Percentiles rank a stretch among this genome's conserved stretches.
Evolutionary conservation across 352 stramenopile species (phyloP).

Genomic region (Phytophthora kernoviae): DNA sequence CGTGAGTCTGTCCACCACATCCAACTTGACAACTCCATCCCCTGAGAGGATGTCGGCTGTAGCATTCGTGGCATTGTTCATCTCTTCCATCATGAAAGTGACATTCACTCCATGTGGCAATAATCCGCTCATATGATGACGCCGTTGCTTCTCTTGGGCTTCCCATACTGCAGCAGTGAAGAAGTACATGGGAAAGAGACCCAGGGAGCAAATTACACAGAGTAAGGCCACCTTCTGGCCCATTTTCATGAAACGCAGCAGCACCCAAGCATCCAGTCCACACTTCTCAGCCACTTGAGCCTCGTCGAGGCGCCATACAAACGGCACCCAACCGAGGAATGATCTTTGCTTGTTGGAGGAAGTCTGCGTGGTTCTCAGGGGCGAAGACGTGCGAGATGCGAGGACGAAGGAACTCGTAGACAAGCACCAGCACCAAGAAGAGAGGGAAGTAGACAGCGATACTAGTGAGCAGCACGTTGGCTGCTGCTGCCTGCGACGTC

Average conservation of each 20-base stretch:
- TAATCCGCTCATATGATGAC: constrained; percentile 28
- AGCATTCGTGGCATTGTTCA: constrained; percentile 15
- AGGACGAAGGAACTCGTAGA: constrained; percentile 67
- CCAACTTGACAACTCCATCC: constrained; percentile 43
- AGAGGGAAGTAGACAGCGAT: constrained; percentile 70
- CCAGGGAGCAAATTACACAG: constrained; percentile 53
- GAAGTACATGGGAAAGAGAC: constrained; percentile 75
- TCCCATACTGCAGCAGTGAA: constrained; percentile 47
- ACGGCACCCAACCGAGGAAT: constrained; percentile 65
- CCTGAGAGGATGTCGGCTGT: constrained; percentile 25
- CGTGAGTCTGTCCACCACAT: constrained; percentile 71
- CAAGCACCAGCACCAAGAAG: constrained; percentile 51
- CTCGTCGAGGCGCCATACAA: constrained; percentile 63
- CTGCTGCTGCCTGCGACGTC: constrained; percentile 36
- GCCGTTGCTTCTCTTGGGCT: constrained; percentile 25
- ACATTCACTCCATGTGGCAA: constrained; percentile 16
- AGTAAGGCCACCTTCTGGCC: constrained; percentile 69
- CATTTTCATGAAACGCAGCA: constrained; percentile 78
- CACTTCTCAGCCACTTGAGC: constrained; percentile 61
- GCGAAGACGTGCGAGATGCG: constrained; percentile 51
- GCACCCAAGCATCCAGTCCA: constrained; percentile 74
- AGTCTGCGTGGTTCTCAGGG: constrained; percentile 50
- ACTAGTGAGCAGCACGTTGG: constrained; percentile 62
- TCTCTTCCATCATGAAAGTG: constrained; percentile 24
- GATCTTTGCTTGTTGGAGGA: constrained; percentile 32